Percentiles rank a stretch among this genome's conserved stretches.
phyloP scores from a whole-genome alignment of 208 protist species.

The Trichomonas vaginalis region DNA sequence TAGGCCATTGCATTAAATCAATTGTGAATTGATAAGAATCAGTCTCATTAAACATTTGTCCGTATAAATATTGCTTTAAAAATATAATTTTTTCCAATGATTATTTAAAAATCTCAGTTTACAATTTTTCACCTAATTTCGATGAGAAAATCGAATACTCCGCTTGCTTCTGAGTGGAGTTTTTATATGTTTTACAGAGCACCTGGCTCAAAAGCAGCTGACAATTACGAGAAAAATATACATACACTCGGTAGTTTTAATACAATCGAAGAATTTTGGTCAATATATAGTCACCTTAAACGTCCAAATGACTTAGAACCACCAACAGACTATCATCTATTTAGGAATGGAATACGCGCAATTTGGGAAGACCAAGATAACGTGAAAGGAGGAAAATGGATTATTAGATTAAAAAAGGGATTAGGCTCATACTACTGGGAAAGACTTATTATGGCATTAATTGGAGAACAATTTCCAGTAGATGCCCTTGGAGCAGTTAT shows the following conservation, averaged over 20 bases:
- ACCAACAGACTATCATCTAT: conserved; percentile 20
- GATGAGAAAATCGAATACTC: too few relatives aligned
- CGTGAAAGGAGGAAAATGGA: conserved; percentile 25
- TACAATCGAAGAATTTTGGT: conserved; percentile 14
- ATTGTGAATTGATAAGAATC: too few relatives aligned
- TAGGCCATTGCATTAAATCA: too few relatives aligned
- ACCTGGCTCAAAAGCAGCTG: neutral
- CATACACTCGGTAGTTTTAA: neutral
- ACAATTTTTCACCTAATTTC: too few relatives aligned
- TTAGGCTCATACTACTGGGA: neutral
- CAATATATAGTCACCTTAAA: neutral
- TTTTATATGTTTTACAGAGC: neutral
- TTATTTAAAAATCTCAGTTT: too few relatives aligned
- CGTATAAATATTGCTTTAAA: too few relatives aligned
- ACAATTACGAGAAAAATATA: neutral
- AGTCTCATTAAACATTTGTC: too few relatives aligned
- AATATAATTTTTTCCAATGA: too few relatives aligned
- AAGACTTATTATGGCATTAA: neutral
- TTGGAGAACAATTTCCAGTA: neutral
- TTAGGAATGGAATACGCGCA: conserved; percentile 10
- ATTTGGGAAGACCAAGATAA: conserved; percentile 25
- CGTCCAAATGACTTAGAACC: neutral
- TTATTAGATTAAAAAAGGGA: neutral
- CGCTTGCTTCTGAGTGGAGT: neutral
- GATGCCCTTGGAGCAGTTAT: neutral